phyloP scores from a whole-genome alignment of 768 basidiomycete species.

The Rubroboletus satanas region DNA sequence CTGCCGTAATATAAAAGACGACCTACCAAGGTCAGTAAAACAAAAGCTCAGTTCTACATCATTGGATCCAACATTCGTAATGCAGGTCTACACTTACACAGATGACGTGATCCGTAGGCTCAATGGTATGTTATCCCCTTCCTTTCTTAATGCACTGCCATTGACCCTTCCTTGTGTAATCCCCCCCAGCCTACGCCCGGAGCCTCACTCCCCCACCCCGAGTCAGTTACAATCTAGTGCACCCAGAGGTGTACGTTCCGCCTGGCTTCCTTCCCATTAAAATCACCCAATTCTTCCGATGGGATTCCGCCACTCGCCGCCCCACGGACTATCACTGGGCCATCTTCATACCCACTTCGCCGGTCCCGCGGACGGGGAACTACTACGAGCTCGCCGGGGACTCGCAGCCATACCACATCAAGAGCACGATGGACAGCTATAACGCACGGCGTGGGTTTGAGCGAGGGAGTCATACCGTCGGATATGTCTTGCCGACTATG shows the following conservation, averaged over 20 bases:
- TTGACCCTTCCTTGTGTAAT: background rate
- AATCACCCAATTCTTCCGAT: background rate
- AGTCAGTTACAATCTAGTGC: background rate
- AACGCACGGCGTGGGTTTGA: background rate
- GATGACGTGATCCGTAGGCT: background rate
- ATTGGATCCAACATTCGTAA: background rate
- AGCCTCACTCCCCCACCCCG: background rate
- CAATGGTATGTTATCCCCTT: background rate
- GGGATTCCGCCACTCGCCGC: background rate
- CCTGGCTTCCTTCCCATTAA: slow-evolving; percentile 2
- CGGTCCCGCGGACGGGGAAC: background rate
- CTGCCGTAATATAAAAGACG: background rate
- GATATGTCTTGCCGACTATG: slow-evolving; percentile 4
- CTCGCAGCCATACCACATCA: background rate
- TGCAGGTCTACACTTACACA: slow-evolving; percentile 4
- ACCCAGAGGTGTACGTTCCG: background rate
- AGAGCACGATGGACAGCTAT: background rate
- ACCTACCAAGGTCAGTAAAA: background rate
- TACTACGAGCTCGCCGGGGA: slow-evolving; percentile 6
- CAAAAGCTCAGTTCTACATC: background rate
- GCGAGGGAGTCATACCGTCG: slow-evolving; percentile 9
- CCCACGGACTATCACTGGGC: slow-evolving; percentile 3
- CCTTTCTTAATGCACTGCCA: background rate
- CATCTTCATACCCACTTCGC: slow-evolving; percentile 11
- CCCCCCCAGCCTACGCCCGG: background rate